A percentile compares a stretch with the other conserved stretches of the same genome.
Conservation (phyloP, 2,329 filamentous ascomycete genomes). For the Incumbomyces lentus region DNA sequence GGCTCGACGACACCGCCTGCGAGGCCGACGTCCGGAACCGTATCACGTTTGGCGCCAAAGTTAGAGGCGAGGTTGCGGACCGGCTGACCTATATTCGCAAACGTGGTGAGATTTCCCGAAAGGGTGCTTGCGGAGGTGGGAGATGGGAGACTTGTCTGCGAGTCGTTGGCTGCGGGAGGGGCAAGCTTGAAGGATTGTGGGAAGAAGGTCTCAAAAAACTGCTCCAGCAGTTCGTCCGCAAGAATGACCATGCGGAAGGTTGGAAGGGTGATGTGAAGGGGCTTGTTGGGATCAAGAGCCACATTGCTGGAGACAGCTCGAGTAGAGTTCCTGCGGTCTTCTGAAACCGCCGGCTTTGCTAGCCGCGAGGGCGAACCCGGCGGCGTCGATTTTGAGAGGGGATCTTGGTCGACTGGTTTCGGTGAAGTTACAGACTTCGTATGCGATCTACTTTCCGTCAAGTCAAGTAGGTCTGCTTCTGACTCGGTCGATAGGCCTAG, state of each 20-base stretch:
- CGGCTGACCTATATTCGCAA: slow-evolving; percentile 57
- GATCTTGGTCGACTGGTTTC: slow-evolving; percentile 14
- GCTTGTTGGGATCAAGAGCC: slow-evolving; percentile 84
- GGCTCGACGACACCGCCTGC: slow-evolving; percentile 51
- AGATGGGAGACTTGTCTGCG: slow-evolving; percentile 26
- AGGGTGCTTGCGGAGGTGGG: slow-evolving; percentile 37
- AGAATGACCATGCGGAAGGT: slow-evolving; percentile 98
- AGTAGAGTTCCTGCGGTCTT: slow-evolving; percentile 4
- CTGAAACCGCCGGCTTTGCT: neutral
- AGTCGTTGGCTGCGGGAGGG: slow-evolving; percentile 43
- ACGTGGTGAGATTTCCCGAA: slow-evolving; percentile 70
- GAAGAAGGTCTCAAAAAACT: slow-evolving; percentile 96
- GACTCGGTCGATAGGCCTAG: slow-evolving; percentile 66
- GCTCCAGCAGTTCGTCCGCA: slow-evolving; percentile 86
- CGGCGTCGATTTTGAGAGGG: slow-evolving; percentile 16
- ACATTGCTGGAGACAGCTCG: slow-evolving; percentile 63
- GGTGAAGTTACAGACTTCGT: slow-evolving; percentile 19
- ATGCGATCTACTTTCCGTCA: slow-evolving; percentile 26
- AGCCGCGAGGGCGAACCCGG: slow-evolving; percentile 11
- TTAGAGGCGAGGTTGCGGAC: slow-evolving; percentile 31
- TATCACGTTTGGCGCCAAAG: slow-evolving; percentile 26
- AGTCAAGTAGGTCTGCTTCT: slow-evolving; percentile 36
- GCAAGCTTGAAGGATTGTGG: slow-evolving; percentile 84
- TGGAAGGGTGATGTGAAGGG: slow-evolving; percentile 87
- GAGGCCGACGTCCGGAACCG: slow-evolving; percentile 24